phyloP scores from a whole-genome alignment of 371 early-diverging fungal species.

The Rhizopus sp. region DNA sequence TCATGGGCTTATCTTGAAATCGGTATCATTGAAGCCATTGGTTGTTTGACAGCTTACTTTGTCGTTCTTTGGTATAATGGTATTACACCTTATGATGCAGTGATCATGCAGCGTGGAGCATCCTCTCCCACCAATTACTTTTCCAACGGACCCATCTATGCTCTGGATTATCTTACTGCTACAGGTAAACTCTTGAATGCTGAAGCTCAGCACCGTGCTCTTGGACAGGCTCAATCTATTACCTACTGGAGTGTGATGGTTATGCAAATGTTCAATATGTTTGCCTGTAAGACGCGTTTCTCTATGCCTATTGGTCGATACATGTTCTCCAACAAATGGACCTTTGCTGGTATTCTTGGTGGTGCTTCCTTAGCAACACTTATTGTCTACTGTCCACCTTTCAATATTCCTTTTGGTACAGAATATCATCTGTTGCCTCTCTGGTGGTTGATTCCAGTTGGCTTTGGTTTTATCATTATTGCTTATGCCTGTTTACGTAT shows the following conservation, averaged over 20 bases:
- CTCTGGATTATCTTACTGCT: constrained; percentile 40
- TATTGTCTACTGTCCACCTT: constrained; percentile 81
- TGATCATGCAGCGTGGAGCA: constrained; percentile 51
- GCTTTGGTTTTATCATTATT: constrained; percentile 74
- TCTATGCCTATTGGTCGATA: constrained; percentile 63
- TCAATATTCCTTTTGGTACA: constrained; percentile 76
- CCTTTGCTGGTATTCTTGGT: constrained; percentile 64
- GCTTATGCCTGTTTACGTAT: constrained; percentile 73
- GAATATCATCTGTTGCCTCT: constrained; percentile 62
- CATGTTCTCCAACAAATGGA: constrained; percentile 79
- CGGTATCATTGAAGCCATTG: constrained; percentile 80
- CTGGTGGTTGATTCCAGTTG: constrained; percentile 81
- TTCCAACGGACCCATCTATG: constrained; percentile 39
- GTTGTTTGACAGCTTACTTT: constrained; percentile 76
- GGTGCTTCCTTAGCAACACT: constrained; percentile 67
- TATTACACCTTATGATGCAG: constrained; percentile 58
- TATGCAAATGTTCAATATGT: constrained; percentile 90
- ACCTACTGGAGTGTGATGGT: constrained; percentile 83
- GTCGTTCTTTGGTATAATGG: constrained; percentile 60
- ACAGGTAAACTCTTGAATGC: constrained; percentile 44
- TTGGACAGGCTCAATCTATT: constrained; percentile 74
- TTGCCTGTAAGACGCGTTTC: constrained; percentile 85
- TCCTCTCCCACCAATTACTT: constrained; percentile 48
- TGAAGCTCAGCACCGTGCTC: constrained; percentile 53
- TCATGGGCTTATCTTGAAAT: constrained; percentile 87